Conservation (phyloP, 2,329 filamentous ascomycete genomes). For the Apiospora sp. region DNA sequence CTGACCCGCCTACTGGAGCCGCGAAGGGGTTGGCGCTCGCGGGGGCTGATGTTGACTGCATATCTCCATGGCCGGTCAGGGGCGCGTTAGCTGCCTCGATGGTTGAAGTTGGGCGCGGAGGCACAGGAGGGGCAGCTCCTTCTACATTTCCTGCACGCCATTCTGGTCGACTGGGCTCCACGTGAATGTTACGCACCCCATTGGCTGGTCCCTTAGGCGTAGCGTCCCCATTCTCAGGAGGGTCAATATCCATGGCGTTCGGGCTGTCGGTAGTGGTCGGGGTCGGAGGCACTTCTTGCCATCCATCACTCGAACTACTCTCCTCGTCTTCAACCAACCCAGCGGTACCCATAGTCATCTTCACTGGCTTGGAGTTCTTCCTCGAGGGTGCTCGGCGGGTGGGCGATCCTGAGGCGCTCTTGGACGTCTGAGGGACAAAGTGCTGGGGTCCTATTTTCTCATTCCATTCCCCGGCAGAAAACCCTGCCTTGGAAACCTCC, state of each 20-base stretch:
- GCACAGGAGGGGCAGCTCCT: slow-evolving; percentile 34
- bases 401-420: slow-evolving; percentile 52
- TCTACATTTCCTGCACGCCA: slow-evolving; percentile 63
- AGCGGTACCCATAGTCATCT: slow-evolving; percentile 55
- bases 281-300: slow-evolving; percentile 35
- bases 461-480: slow-evolving; percentile 62
- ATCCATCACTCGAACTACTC: slow-evolving; percentile 52
- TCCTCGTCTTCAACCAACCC: slow-evolving; percentile 56
- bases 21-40: slow-evolving; percentile 33
- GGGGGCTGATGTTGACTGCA: slow-evolving; percentile 31
- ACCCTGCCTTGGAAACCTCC: slow-evolving; percentile 43
- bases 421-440: slow-evolving; percentile 56
- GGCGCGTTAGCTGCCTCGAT: slow-evolving; percentile 37
- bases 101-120: slow-evolving; percentile 32
- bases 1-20: slow-evolving; percentile 56
- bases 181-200: slow-evolving; percentile 60
- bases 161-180: slow-evolving; percentile 66
- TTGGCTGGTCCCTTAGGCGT: slow-evolving; percentile 39
- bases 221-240: slow-evolving; percentile 48
- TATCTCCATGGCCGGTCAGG: slow-evolving; percentile 31
- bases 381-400: slow-evolving; percentile 50
- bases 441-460: slow-evolving; percentile 62
- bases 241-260: slow-evolving; percentile 72
- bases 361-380: slow-evolving; percentile 64
- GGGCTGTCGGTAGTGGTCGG: slow-evolving; percentile 51